These are phyloP conservation scores for Taiozyma onychis DNA, from an alignment of 1,139 yeast species.

Conservation along the genomic window DNA sequence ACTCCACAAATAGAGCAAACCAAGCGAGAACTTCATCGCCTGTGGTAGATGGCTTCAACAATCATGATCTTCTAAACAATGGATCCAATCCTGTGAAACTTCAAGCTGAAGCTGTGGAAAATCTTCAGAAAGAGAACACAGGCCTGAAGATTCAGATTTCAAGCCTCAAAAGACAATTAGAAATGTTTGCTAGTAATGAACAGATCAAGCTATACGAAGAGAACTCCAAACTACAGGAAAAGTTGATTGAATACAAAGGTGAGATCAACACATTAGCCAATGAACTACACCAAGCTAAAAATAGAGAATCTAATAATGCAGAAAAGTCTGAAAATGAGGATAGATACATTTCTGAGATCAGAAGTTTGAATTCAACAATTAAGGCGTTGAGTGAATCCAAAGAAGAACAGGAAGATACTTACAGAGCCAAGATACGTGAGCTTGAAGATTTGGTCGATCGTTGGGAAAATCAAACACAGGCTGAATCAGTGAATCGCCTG, in stretches of 20 bases:
- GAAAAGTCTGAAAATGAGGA: constrained; percentile 1
- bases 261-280: constrained; percentile 16
- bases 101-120: constrained; percentile 46
- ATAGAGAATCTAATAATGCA: background rate
- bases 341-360: constrained; percentile 13
- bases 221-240: constrained; percentile 24
- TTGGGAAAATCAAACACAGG: constrained; percentile 13
- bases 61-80: constrained; percentile 23
- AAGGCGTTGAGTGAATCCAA: constrained; percentile 2
- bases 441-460: constrained; percentile 16
- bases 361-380: constrained; percentile 13
- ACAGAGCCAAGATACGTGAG: constrained; percentile 6
- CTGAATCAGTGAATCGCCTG: constrained; percentile 2
- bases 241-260: constrained; percentile 18
- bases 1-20: constrained; percentile 6
- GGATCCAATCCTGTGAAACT: constrained; percentile 46
- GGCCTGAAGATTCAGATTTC: constrained; percentile 55
- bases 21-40: constrained; percentile 14
- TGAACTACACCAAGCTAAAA: constrained; percentile 9
- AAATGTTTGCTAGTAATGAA: constrained; percentile 25
- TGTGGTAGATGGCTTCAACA: constrained; percentile 11
- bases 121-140: constrained; percentile 54
- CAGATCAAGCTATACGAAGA: constrained; percentile 22
- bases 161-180: constrained; percentile 44
- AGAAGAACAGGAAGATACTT: constrained; percentile 12